Percentiles rank a stretch among this genome's conserved stretches.
Evolutionary conservation across 1,284 basidiomycete species (phyloP).

Genomic region (Moesziomyces globuligerus): DNA sequence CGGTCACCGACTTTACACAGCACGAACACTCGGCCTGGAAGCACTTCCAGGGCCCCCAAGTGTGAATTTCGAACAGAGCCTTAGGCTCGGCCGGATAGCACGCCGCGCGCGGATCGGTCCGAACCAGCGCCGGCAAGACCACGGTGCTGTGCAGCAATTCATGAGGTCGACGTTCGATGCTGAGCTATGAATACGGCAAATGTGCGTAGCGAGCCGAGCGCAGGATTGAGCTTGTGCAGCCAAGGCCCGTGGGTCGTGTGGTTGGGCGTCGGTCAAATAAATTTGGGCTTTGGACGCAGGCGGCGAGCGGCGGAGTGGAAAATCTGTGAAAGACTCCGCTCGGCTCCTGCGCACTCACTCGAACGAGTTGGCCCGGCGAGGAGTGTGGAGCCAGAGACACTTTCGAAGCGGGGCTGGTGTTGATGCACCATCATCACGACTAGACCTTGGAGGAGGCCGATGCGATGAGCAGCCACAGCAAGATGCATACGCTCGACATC

Average conservation of each 20-base stretch:
- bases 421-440: background rate
- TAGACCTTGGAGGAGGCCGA: background rate
- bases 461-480: constrained; percentile 47
- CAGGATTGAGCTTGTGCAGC: background rate
- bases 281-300: background rate
- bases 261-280: background rate
- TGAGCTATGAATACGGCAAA: background rate
- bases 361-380: background rate
- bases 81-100: background rate
- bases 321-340: background rate
- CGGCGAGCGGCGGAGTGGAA: background rate
- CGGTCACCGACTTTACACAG: constrained; percentile 38
- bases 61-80: too few species aligned
- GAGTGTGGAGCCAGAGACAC: too few species aligned
- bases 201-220: too few species aligned
- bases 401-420: too few species aligned
- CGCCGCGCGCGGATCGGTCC: background rate
- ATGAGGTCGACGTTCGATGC: background rate
- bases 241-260: too few species aligned
- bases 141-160: too few species aligned
- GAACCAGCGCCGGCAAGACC: too few species aligned
- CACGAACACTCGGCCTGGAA: constrained; percentile 50
- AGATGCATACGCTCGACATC: constrained; percentile 56
- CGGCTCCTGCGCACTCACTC: background rate
- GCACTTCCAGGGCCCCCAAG: constrained; percentile 36